Evolutionary conservation across 1,139 yeast genomes (phyloP).

Genomic region (Suhomyces maxii): DNA sequence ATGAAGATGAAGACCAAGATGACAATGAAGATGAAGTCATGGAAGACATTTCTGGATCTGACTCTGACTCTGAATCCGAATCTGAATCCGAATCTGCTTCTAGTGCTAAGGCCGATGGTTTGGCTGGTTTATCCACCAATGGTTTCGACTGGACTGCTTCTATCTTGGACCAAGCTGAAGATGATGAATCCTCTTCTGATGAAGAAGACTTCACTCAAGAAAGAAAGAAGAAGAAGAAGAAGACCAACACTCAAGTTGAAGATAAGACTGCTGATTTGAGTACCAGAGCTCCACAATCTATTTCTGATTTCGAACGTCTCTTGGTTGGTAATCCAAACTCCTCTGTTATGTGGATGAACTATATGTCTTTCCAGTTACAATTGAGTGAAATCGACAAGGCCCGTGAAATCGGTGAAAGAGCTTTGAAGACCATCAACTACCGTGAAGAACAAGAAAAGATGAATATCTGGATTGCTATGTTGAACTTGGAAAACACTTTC

Average conservation of each 20-base stretch:
- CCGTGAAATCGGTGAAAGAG: slow-evolving; percentile 89
- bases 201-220: slow-evolving; percentile 56
- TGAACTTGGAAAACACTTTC: slow-evolving; percentile 90
- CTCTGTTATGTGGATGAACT: slow-evolving; percentile 94
- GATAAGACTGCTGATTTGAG: slow-evolving; percentile 85
- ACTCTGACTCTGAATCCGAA: slow-evolving; percentile 24
- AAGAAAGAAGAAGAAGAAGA: slow-evolving; percentile 48
- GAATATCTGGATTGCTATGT: slow-evolving; percentile 93
- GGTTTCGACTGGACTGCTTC: slow-evolving; percentile 96
- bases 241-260: slow-evolving; percentile 49
- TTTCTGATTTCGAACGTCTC: slow-evolving; percentile 86
- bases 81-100: slow-evolving; percentile 16
- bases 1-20: slow-evolving; percentile 22
- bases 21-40: slow-evolving; percentile 19
- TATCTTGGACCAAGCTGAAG: slow-evolving; percentile 75
- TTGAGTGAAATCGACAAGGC: slow-evolving; percentile 93
- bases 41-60: not conserved
- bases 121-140: slow-evolving; percentile 56
- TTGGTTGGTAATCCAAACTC: slow-evolving; percentile 91
- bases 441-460: slow-evolving; percentile 92
- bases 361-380: slow-evolving; percentile 96
- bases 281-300: slow-evolving; percentile 88
- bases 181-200: slow-evolving; percentile 51
- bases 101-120: slow-evolving; percentile 16
- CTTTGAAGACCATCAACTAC: slow-evolving; percentile 83